Conservation (phyloP, 108 stramenopile genomes). For the Schizochytrium sp. region DNA sequence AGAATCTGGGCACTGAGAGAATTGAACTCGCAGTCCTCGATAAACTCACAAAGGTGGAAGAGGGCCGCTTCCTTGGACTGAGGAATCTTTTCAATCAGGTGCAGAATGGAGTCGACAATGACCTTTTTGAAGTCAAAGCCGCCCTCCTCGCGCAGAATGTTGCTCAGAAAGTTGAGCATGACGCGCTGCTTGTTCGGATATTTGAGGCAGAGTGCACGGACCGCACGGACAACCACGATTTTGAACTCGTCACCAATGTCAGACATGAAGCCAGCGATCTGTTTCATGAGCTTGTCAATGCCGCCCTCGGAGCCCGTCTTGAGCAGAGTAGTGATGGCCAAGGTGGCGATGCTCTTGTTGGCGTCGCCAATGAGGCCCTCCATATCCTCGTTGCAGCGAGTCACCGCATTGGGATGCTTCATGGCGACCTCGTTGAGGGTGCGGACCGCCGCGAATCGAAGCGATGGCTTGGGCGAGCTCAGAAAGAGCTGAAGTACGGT, state of each 20-base stretch:
- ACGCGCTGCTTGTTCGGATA: slow-evolving; percentile 81
- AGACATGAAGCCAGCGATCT: slow-evolving; percentile 91
- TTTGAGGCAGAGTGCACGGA: slow-evolving; percentile 76
- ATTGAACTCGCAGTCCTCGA: slow-evolving; percentile 94
- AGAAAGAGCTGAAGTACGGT: slow-evolving; percentile 91
- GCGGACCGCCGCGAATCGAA: slow-evolving; percentile 86
- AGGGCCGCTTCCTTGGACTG: slow-evolving; percentile 74
- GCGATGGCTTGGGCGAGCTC: slow-evolving; percentile 79
- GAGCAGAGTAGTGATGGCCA: slow-evolving; percentile 96
- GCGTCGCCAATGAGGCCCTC: slow-evolving; percentile 87
- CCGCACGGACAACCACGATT: slow-evolving; percentile 74
- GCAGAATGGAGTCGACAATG: slow-evolving; percentile 73
- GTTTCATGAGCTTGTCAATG: slow-evolving; percentile 90
- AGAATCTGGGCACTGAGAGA: slow-evolving; percentile 71
- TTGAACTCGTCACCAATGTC: slow-evolving; percentile 99
- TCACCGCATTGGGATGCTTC: slow-evolving; percentile 76
- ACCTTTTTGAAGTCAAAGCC: slow-evolving; percentile 83
- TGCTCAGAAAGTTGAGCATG: slow-evolving; percentile 78
- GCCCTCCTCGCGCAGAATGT: slow-evolving; percentile 85
- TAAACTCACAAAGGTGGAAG: slow-evolving; percentile 90
- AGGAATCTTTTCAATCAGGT: slow-evolving; percentile 70
- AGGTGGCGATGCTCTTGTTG: slow-evolving; percentile 90
- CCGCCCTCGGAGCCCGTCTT: slow-evolving; percentile 92
- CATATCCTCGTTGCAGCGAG: slow-evolving; percentile 96
- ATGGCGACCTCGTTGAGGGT: slow-evolving; percentile 83